Conservation (phyloP, 805 yeast species). For the Sungouiella blattae region DNA sequence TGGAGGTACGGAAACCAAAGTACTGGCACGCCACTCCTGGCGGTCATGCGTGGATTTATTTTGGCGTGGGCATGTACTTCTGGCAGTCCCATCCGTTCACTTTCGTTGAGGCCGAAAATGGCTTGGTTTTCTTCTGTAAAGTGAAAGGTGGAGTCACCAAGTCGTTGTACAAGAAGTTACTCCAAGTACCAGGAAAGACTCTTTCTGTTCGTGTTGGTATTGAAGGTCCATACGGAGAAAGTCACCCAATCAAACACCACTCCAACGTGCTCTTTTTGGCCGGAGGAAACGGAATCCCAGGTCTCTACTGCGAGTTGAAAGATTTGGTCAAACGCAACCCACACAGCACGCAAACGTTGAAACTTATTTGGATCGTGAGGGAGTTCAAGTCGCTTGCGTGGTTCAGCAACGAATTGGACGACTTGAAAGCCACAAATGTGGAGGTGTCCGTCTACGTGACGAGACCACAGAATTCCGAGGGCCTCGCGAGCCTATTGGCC, state of each 20-base stretch:
- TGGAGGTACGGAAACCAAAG: constrained; percentile 45
- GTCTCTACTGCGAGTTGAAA: constrained; percentile 40
- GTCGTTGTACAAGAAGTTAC: constrained; percentile 25
- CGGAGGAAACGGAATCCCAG: constrained; percentile 77
- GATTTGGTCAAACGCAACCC: constrained; percentile 21
- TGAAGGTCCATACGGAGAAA: constrained; percentile 73
- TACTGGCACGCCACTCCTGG: constrained; percentile 54
- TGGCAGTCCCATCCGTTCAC: constrained; percentile 72
- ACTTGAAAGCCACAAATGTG: constrained; percentile 17
- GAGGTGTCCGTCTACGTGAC: constrained; percentile 38
- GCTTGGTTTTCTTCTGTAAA: constrained; percentile 29
- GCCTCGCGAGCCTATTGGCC: constrained; percentile 3
- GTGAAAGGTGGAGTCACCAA: constrained; percentile 38
- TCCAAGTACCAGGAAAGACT: constrained; percentile 24
- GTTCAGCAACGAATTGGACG: constrained; percentile 22
- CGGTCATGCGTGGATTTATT: constrained; percentile 53
- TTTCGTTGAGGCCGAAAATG: constrained; percentile 11
- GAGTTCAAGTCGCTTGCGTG: constrained; percentile 21
- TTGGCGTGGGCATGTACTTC: constrained; percentile 47
- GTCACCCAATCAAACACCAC: constrained; percentile 45
- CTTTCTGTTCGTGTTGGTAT: constrained; percentile 28
- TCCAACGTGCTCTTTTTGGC: constrained; percentile 59
- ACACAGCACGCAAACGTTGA: constrained; percentile 12
- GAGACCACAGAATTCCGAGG: constrained; percentile 20
- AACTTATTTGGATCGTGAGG: constrained; percentile 26